These are phyloP conservation scores for Claviceps arundinis DNA, from an alignment of 2,329 filamentous ascomycete genomes.

Conservation along the genomic window DNA sequence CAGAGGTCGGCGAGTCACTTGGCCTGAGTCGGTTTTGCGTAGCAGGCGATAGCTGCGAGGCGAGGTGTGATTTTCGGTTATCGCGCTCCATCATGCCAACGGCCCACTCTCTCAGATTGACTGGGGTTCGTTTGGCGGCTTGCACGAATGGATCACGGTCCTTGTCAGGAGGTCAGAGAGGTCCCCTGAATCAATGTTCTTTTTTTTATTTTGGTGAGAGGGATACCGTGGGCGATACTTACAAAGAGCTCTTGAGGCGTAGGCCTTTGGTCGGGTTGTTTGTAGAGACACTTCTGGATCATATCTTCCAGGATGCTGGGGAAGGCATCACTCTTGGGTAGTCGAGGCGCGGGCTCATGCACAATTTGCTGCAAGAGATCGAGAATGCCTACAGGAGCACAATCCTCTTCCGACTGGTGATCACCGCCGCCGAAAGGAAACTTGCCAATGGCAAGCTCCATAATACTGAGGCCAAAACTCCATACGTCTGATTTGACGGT, in stretches of 20 bases:
- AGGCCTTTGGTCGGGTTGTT: slow-evolving; percentile 75
- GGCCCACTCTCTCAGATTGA: slow-evolving; percentile 88
- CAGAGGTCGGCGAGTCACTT: slow-evolving; percentile 42
- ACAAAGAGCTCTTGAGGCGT: slow-evolving; percentile 91
- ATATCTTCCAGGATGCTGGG: slow-evolving; percentile 90
- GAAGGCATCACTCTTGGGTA: slow-evolving; percentile 96
- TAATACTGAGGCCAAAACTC: slow-evolving; percentile 90
- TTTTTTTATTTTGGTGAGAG: background rate
- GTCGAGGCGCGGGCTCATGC: slow-evolving; percentile 80
- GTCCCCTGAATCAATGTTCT: background rate
- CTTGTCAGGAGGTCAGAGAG: slow-evolving; percentile 28
- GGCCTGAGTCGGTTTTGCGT: slow-evolving; percentile 63
- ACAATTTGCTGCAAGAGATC: slow-evolving; percentile 96
- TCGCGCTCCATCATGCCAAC: slow-evolving; percentile 87
- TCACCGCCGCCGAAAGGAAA: slow-evolving; percentile 81
- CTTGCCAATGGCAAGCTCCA: slow-evolving; percentile 95
- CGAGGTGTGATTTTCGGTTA: slow-evolving; percentile 88
- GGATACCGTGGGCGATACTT: background rate
- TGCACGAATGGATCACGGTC: slow-evolving; percentile 90
- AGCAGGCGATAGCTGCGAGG: slow-evolving; percentile 64
- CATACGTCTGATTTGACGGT: slow-evolving; percentile 98
- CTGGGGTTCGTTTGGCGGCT: slow-evolving; percentile 90
- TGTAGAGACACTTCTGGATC: slow-evolving; percentile 89
- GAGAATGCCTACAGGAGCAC: slow-evolving; percentile 83
- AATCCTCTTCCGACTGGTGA: slow-evolving; percentile 57